Base-by-base conservation (phyloP, 306 rosid genomes). In the Argentina anserina region DNA sequence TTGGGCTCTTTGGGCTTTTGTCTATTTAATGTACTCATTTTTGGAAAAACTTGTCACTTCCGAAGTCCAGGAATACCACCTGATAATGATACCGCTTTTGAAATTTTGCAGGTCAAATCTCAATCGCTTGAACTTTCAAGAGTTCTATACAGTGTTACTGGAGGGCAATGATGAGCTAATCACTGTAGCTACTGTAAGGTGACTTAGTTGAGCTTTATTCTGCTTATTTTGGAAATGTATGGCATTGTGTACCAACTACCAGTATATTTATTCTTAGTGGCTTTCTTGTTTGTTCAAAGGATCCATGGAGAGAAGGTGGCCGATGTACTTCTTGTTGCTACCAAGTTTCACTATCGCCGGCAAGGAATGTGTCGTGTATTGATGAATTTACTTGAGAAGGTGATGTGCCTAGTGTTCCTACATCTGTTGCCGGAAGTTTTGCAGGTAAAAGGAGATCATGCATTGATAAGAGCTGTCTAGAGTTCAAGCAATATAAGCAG, bases 341-440 rank as follows among this genome's bases (percentile, higher is more conserved):
- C 97, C 69, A 81, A 96, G 72, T 79, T 85, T 65, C 95, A 74
- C 60, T 85, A 85, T 78, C 95, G 98, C 17, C 92, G 90, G 65
- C 92, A 36, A 28, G 98, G 97, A 82, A 91, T 91, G 98, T 94
- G 97, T 74, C 94, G 78, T 74, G 40, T 60, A 74, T 78, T 94
- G 80, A 89, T 94, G 86, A 71, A 85, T 78, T 92, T 86, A 82
- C 93, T 94, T 75, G 98, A 89, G 77, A 87, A 84, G 98, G 97
- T 94, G 77, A 74, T 9, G 17, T 26, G 23, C 55, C 1, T 21
- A n/a, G 17, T 36, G 20, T 26, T 55, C 65, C 28, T 17, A 18
- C 66, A 17, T 18, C 50, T 37, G 34, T 50, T 50, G 49, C 29
- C 21, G 86, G 92, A 41, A 47, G 33, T 43, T 23, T 52, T 66